phyloP scores from a whole-genome alignment of 2,329 filamentous ascomycete species.

The Nothophoma quercina region DNA sequence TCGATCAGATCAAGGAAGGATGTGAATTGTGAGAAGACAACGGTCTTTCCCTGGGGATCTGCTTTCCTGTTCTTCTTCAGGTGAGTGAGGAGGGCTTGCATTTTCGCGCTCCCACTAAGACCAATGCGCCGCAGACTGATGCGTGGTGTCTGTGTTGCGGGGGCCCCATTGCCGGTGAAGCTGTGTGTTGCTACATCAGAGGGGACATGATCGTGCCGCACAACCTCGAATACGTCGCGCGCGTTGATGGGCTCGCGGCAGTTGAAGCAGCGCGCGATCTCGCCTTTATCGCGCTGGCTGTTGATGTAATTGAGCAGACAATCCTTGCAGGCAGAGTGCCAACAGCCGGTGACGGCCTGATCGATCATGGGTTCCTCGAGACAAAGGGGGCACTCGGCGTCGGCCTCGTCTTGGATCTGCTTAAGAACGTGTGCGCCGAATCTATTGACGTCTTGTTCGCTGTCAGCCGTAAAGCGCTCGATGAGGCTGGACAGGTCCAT shows the following conservation, averaged over 20 bases:
- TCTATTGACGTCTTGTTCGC: conserved; percentile 67
- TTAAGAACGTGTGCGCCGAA: conserved; percentile 88
- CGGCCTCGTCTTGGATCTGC: conserved; percentile 89
- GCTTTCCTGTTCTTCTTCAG: conserved; percentile 73
- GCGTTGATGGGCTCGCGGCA: conserved; percentile 84
- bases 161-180: conserved; percentile 37
- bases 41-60: conserved; percentile 78
- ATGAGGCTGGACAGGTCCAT: conserved; percentile 94
- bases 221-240: conserved; percentile 89
- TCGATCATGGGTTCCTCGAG: conserved; percentile 95
- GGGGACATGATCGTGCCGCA: conserved; percentile 73
- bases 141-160: conserved; percentile 50
- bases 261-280: conserved; percentile 84
- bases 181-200: conserved; percentile 55
- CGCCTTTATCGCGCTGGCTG: conserved; percentile 79
- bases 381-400: conserved; percentile 92
- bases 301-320: conserved; percentile 91
- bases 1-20: conserved; percentile 93
- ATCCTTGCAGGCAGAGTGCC: conserved; percentile 95
- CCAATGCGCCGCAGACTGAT: conserved; percentile 69
- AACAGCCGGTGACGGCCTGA: conserved; percentile 93
- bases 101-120: conserved; percentile 83
- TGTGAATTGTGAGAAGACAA: conserved; percentile 97
- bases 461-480: conserved; percentile 75
- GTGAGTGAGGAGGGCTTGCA: conserved; percentile 78